Base-by-base conservation (phyloP, 1,139 yeast genomes). In the Yamadazyma kanchanaburiensis region DNA sequence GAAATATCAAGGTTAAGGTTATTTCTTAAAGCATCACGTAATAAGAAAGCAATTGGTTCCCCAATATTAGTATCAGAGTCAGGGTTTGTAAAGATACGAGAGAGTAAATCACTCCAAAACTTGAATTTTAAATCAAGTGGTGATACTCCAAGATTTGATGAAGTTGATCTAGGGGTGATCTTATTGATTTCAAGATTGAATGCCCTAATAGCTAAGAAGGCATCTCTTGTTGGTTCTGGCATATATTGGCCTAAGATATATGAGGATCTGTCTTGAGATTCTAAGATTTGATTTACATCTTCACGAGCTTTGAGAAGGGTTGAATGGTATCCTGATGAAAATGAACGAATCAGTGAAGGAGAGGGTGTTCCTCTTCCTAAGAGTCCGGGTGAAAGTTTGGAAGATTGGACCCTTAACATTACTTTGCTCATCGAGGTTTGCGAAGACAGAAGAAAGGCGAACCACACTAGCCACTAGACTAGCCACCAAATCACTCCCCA, bases 161-260 rank as follows among this genome's bases (percentile, higher is more conserved):
- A 74, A 12, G 23, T 10, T 4, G 23, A 11, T 10, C 20, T 18
- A 11, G 15, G 15, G 7, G 25, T 6, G 25, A 84, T 73, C 45
- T 75, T 76, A 33, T 80, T 74, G 15, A 83, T 64, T 42, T 85
- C 94, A 23, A 81, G 54, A 40, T 78, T 78, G 56, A 86, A 78
- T 1, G 84, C 82, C 27, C 82, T 59, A 23, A 81, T 64, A 0
- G 87, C 94, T n/a, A 80, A 41, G 42, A 71, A 82, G 1, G 81
- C 72, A 46, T 80, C 78, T 40, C 82, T 63, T 1, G 81, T 74
- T 5, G 79, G 80, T 22, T 66, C 70, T 3, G 94, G 94, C 15
- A 83, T 60, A 46, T 85, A 83, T 31, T 82, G 83, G 2, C 82
- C 74, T 15, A 85, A 59, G 8, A 85, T 54, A 39, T 73, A 74